Base-by-base conservation (phyloP, 2,329 filamentous ascomycete species). In the Stachybotrys echinatus region DNA sequence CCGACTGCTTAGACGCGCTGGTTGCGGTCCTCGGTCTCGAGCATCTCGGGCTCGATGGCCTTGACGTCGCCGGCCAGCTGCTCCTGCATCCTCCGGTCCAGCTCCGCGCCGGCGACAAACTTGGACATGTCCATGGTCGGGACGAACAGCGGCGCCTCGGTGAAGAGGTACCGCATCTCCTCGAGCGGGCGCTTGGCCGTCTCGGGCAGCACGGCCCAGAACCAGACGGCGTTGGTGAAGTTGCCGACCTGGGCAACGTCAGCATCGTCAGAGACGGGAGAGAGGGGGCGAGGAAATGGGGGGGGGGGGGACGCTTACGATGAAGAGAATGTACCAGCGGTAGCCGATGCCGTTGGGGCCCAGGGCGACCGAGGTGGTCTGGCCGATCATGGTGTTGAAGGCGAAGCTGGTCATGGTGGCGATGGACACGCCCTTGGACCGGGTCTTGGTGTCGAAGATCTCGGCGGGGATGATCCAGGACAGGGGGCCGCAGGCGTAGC, bases 381-480 rank as follows among this genome's bases (percentile, higher is more conserved):
- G 59, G 2, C 84, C 84, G 50, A 89, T 88, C 79, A 89, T 81
- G 23, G 85, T 88, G 69, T 88, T 89, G 72, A 88, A 89, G 2
- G 86, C 86, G 64, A 87, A 90, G 12, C 77, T 83, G 1, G 72
- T 75, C 85, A 89, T 89, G 5, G 84, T 87, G 0, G 85, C 85
- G 54, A 90, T 82, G 2, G 84, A 85, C 2, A 91, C 87, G 58
- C 86, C 87, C 71, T 89, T 89, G 48, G 82, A 76, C 38, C 88
- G 79, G 0, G 87, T 91, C 53, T 84, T 80, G 3, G 85, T 91
- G 66, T 91, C 87, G 68, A 91, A 91, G 39, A 89, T 85, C 62
- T 89, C 86, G 46, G 86, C 83, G 0, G 80, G 81, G 52, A 84
- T 82, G 56, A 80, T 79, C 77, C 68, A 78, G 0, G 65, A 68